Conservation (phyloP, 371 early-diverging fungal genomes). For the Apophysomyces variabilis region DNA sequence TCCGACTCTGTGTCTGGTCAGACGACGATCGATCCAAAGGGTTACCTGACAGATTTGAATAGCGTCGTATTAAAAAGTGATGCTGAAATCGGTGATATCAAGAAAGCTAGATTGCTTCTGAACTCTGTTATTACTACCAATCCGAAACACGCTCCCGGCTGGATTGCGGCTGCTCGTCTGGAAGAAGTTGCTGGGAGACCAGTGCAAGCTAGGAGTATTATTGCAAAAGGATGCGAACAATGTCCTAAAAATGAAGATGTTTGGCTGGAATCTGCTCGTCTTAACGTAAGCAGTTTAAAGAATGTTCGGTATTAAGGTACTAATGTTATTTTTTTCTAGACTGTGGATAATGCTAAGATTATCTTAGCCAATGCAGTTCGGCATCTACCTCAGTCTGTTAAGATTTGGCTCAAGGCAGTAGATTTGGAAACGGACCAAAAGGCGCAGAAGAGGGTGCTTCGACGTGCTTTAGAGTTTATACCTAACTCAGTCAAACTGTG, state of each 20-base stretch:
- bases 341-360: constrained; percentile 81
- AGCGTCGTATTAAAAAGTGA: constrained; percentile 82
- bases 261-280: constrained; percentile 95
- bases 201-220: constrained; percentile 81
- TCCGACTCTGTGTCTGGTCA: constrained; percentile 77
- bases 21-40: constrained; percentile 90
- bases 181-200: constrained; percentile 93
- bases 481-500: constrained; percentile 92
- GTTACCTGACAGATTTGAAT: constrained; percentile 93
- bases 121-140: constrained; percentile 91
- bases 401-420: constrained; percentile 93
- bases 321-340: constrained; percentile 26
- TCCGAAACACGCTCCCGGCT: constrained; percentile 95
- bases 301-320: neutral
- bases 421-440: constrained; percentile 80
- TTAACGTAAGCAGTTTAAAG: constrained; percentile 58
- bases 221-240: constrained; percentile 92
- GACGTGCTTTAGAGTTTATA: constrained; percentile 93
- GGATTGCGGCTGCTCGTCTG: constrained; percentile 97
- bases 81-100: constrained; percentile 94
- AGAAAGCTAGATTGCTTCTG: constrained; percentile 87
- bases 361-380: constrained; percentile 92
- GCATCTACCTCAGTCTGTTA: constrained; percentile 88
- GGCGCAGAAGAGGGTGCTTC: constrained; percentile 83
- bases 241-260: constrained; percentile 95